Evolutionary conservation across 2,329 filamentous ascomycete genomes (phyloP).

Genomic region (Colletotrichum eremochloae): DNA sequence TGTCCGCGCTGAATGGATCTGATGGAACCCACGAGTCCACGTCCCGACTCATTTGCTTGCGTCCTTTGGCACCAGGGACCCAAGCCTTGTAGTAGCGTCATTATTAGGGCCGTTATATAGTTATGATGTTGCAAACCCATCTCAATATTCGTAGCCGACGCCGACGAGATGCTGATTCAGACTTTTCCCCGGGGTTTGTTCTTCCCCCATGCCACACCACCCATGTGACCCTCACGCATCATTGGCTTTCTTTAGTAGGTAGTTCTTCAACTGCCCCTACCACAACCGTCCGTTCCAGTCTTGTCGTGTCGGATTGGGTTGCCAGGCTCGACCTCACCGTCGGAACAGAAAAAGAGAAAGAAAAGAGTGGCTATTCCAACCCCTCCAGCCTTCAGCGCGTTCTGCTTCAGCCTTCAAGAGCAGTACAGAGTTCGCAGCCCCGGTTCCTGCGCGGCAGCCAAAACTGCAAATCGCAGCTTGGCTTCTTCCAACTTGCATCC

Average conservation of each 20-base stretch:
- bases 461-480: constrained; percentile 21
- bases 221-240: neutral
- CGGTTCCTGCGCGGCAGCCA: constrained; percentile 12
- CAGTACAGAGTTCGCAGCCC: constrained; percentile 6
- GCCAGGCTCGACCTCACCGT: neutral
- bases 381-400: neutral
- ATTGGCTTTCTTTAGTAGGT: neutral
- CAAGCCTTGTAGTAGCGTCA: neutral
- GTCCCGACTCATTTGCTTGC: constrained; percentile 15
- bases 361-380: neutral
- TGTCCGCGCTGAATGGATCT: constrained; percentile 21
- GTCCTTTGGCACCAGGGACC: constrained; percentile 6
- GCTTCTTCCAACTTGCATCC: constrained; percentile 3
- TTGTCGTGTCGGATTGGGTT: neutral
- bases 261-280: neutral
- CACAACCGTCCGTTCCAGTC: neutral
- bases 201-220: neutral
- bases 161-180: constrained; percentile 6
- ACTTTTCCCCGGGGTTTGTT: neutral
- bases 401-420: constrained; percentile 5
- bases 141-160: constrained; percentile 2
- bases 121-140: constrained; percentile 3
- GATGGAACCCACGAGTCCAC: constrained; percentile 13
- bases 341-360: neutral
- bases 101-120: constrained; percentile 11